A percentile compares a stretch with the other conserved stretches of the same genome.
phyloP scores from a whole-genome alignment of 176 grass and related monocot species.

The Ensete ventricosum region DNA sequence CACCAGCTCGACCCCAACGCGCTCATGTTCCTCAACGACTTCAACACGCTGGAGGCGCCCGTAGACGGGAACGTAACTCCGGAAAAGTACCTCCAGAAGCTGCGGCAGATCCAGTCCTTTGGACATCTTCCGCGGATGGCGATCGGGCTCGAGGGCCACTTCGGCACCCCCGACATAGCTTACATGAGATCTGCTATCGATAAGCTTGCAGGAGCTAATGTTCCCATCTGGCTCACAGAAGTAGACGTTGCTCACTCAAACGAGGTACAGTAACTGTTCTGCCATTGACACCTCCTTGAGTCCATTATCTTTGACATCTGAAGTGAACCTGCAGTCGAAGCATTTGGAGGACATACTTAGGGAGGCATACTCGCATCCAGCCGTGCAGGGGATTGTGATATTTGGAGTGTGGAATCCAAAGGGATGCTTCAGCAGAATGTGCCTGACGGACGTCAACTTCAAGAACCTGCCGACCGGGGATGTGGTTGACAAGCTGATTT shows the following conservation, averaged over 20 bases:
- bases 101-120: slow-evolving; percentile 33
- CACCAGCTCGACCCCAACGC: slow-evolving; percentile 39
- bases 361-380: slow-evolving; percentile 81
- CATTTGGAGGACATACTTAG: slow-evolving; percentile 58
- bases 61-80: slow-evolving; percentile 25
- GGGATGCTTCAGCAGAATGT: slow-evolving; percentile 58
- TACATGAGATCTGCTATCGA: slow-evolving; percentile 66
- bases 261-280: slow-evolving; percentile 25
- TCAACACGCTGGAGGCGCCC: slow-evolving; percentile 70
- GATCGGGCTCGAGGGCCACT: slow-evolving; percentile 76
- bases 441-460: slow-evolving; percentile 65
- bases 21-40: slow-evolving; percentile 75
- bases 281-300: background rate
- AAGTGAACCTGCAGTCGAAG: slow-evolving; percentile 23
- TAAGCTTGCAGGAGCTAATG: slow-evolving; percentile 32
- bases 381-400: slow-evolving; percentile 65
- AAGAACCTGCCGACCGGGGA: slow-evolving; percentile 56
- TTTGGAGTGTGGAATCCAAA: slow-evolving; percentile 52
- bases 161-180: slow-evolving; percentile 53
- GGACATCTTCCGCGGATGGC: slow-evolving; percentile 35
- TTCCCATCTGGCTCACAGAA: slow-evolving; percentile 94
- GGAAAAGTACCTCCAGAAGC: slow-evolving; percentile 52
- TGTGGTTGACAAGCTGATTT: slow-evolving; percentile 64
- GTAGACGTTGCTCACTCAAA: slow-evolving; percentile 35
- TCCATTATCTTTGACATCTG: background rate